Base-by-base conservation (phyloP, 2,329 filamentous ascomycete species). In the Chrysoporthe deuterocubensis region DNA sequence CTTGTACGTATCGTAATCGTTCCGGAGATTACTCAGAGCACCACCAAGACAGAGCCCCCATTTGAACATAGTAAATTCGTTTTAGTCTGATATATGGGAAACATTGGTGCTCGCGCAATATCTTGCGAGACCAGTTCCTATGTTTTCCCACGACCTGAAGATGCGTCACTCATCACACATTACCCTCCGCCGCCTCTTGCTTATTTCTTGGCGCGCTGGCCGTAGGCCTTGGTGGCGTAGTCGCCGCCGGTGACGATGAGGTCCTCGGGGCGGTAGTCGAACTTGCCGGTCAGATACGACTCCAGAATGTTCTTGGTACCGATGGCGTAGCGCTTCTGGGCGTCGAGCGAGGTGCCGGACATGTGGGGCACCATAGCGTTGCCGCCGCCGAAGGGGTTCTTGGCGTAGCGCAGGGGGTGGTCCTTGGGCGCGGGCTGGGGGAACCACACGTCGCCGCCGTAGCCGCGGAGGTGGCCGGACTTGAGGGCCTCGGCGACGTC, bases 281-380 rank as follows among this genome's bases (percentile, higher is more conserved):
- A 83, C 78, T 89, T 90, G 75, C 94, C 94, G 73, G 85, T 88
- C 79, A 97, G 92, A 87, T 98, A 99, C 82, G 90, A 94, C 73
- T 95, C 86, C 69, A 99, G 86, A 78, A 99, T 98, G 73, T 85
- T 81, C 91, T 97, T 97, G 81, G 89, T 92, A 75, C 94, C 94
- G 72, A 90, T 85, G 76, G 94, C 93, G 79, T 97, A 97, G 73
- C 94, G 89, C 83, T 93, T 90, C 87, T 99, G 96, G 69, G 96
- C 96, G 79, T 99, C 96, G 78, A 99, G 91, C n/a, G 94, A 97
- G 68, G 95, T 98, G 78, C 96, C 96, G 14, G 94, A 97, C 93
- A 98, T 97, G 89, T 98, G 96, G 67, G 96, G 93, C 69, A 97
- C 94, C 92, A 96, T 99, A 83, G 94, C 96, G 84, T 98, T 98